A percentile compares a stretch with the other conserved stretches of the same genome.
phyloP scores from a whole-genome alignment of 1,284 basidiomycete species.

The Ceratobasidium sp. region DNA sequence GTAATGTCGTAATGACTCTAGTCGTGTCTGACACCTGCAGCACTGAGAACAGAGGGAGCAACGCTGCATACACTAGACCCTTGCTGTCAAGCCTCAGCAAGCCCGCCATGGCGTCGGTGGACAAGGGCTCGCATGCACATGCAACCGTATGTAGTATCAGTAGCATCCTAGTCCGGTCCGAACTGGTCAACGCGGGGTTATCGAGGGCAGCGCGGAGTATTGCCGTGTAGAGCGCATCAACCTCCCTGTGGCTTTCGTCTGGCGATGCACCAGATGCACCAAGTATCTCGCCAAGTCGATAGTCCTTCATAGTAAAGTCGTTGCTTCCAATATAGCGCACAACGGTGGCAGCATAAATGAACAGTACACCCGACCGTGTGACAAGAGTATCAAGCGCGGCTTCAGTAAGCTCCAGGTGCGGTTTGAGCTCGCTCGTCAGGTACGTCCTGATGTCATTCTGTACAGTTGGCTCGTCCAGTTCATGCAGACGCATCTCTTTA shows the following conservation, averaged over 20 bases:
- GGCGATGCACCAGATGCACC: not conserved
- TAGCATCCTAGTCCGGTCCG: not conserved
- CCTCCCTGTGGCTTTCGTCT: not conserved
- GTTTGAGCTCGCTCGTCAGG: not conserved
- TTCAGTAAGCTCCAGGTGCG: not conserved
- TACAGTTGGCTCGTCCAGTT: not conserved
- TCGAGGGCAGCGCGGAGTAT: not conserved
- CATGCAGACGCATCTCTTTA: not conserved
- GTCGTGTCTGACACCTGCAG: too few relatives aligned
- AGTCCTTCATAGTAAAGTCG: not conserved
- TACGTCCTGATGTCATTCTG: not conserved
- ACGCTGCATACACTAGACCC: too few relatives aligned
- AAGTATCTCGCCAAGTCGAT: not conserved
- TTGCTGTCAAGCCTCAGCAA: too few relatives aligned
- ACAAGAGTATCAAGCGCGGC: not conserved
- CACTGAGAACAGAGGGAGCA: too few relatives aligned
- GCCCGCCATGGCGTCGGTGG: too few relatives aligned
- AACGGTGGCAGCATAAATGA: constrained; percentile 11
- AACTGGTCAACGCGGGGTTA: not conserved
- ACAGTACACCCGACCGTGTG: not conserved
- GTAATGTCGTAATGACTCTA: too few relatives aligned
- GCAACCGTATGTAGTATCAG: not conserved
- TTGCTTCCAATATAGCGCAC: not conserved
- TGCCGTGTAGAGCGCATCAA: constrained; percentile 6
- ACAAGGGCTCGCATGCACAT: too few relatives aligned